Conservation (phyloP, 1,139 yeast species). For the Suhomyces yuchorum region DNA sequence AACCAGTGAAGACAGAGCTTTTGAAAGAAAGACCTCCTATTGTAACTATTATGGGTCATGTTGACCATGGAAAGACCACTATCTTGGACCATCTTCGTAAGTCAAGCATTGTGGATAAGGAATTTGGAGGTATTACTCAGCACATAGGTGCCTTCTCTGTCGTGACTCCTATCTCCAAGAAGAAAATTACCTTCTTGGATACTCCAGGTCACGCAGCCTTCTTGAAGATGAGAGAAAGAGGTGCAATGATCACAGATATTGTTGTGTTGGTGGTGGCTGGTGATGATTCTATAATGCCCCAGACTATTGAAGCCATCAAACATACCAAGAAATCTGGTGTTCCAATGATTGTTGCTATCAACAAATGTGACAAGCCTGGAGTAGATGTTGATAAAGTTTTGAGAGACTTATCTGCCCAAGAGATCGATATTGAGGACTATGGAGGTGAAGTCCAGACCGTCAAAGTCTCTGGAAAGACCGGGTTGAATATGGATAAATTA, state of each 20-base stretch:
- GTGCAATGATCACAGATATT: conserved; percentile 92
- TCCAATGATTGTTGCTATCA: conserved; percentile 87
- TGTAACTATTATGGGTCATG: conserved; percentile 98
- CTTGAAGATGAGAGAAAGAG: conserved; percentile 93
- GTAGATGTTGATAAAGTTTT: conserved; percentile 72
- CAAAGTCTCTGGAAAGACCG: conserved; percentile 83
- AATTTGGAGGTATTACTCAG: conserved; percentile 97
- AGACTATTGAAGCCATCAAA: conserved; percentile 91
- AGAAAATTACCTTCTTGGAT: conserved; percentile 83
- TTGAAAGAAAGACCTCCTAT: conserved; percentile 83
- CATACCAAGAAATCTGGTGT: conserved; percentile 87
- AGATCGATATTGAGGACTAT: conserved; percentile 83
- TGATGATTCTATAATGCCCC: conserved; percentile 98
- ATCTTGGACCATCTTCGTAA: conserved; percentile 83
- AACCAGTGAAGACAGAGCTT: conserved; percentile 36
- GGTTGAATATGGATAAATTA: conserved; percentile 78
- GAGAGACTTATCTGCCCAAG: conserved; percentile 74
- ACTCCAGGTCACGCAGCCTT: conserved; percentile 99
- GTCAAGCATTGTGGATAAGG: conserved; percentile 78
- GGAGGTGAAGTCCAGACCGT: conserved; percentile 97
- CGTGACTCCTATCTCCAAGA: conserved; percentile 69
- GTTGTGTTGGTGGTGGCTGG: conserved; percentile 95
- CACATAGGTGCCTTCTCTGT: conserved; percentile 98
- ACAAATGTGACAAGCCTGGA: conserved; percentile 85
- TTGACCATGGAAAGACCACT: conserved; percentile 97